Base-by-base conservation (phyloP, 306 rosid species). In the Dryas octopetala region DNA sequence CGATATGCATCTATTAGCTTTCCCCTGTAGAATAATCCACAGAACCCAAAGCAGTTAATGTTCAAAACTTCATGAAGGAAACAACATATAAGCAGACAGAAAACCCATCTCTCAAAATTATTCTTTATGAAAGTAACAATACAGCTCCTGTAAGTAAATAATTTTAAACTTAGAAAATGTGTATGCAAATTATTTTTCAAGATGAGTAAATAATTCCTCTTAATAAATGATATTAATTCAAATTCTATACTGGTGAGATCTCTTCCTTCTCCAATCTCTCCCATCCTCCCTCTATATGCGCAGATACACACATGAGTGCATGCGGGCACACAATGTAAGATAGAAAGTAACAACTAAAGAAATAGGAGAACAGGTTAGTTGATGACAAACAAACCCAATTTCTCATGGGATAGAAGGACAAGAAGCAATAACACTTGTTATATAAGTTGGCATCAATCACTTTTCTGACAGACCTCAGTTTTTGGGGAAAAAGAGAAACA, bases 1-100 rank as follows among this genome's bases (percentile, higher is more conserved):
- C 98, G 91, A 73, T 91, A 91, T 74, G 97, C 97, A 86, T 95
- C 98, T 40, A 91, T 78, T 83, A 95, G 86, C 83, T 90, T 90
- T 66, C 98, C 98, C 91, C 97, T 95, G 84, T 74, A 74, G 82
- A 59, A 85, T 40, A 74, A 61, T 44, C 68, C 79, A 68, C 54
- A 28, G 66, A 44, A 75, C 59, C 76, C 78, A 82, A 69, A 53
- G 86, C 49, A 52, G 3, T 53, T 26, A 44, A 28, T 52, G 82
- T 70, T 68, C 66, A 72, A 71, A 75, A 68, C 40, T 59, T 61
- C 9, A 0, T 41, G 68, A 63, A 43, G 49, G 16, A 41, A 63
- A 13, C 28, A 28, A 40, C 5, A 15, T 40, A 41, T 43, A 40
- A 63, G 0, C 49, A 16, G 66, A 61, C n/a, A 32, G 7, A 38